Evolutionary conservation across 495 filamentous ascomycete genomes (phyloP).

Genomic region (Talaromyces liani): DNA sequence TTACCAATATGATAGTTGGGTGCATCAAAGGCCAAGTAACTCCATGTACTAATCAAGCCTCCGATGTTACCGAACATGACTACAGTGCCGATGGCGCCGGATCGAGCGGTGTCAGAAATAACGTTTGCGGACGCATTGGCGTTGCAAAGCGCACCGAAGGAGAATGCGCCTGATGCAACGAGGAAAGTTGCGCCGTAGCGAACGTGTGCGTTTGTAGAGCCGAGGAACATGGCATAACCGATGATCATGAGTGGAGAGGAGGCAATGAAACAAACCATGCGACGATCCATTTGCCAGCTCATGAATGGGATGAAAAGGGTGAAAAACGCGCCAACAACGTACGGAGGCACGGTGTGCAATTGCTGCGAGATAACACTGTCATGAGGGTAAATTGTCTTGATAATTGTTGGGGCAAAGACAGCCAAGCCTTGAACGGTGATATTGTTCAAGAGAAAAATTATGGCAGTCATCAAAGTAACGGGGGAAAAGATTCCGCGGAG

Average conservation of each 20-base stretch:
- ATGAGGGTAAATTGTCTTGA: constrained; percentile 52
- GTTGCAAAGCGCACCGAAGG: constrained; percentile 55
- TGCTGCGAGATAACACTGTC: constrained; percentile 50
- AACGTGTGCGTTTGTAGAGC: constrained; percentile 38
- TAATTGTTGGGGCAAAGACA: constrained; percentile 68
- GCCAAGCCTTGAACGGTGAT: constrained; percentile 52
- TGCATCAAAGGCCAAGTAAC: constrained; percentile 54
- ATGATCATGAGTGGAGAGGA: constrained; percentile 50
- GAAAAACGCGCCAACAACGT: constrained; percentile 62
- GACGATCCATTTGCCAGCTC: constrained; percentile 50
- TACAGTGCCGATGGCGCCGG: constrained; percentile 54
- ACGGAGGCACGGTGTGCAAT: constrained; percentile 65
- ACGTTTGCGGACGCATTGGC: constrained; percentile 64
- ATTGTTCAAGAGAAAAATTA: constrained; percentile 48
- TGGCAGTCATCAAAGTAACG: constrained; percentile 35
- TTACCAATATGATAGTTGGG: constrained; percentile 70
- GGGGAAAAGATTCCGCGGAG: constrained; percentile 43
- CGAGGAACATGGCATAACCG: constrained; percentile 69
- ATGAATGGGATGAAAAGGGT: constrained; percentile 53
- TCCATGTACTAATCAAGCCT: constrained; percentile 64
- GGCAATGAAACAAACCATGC: constrained; percentile 38
- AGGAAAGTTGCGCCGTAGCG: constrained; percentile 70
- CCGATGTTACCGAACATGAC: constrained; percentile 71
- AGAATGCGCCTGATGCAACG: constrained; percentile 49
- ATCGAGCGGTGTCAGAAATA: constrained; percentile 60